phyloP scores from a whole-genome alignment of 495 filamentous ascomycete species.

The Aspergillus funiculosus region DNA sequence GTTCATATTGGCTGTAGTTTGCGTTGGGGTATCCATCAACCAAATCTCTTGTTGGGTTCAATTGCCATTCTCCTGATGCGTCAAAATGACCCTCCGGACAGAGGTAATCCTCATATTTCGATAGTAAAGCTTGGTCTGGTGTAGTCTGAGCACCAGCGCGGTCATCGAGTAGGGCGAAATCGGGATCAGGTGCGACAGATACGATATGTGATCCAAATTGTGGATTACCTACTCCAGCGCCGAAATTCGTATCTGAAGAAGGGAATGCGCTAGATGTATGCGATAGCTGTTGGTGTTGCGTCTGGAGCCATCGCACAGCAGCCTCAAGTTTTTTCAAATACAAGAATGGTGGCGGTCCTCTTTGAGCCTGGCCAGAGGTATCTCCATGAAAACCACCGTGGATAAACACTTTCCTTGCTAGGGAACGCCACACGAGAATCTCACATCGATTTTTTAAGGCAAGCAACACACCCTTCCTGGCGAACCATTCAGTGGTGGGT shows the following conservation, averaged over 20 bases:
- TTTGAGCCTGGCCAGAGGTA: slow-evolving; percentile 29
- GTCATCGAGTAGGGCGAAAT: slow-evolving; percentile 26
- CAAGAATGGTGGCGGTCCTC: slow-evolving; percentile 40
- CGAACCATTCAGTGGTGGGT: slow-evolving; percentile 60
- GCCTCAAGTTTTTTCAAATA: slow-evolving; percentile 38
- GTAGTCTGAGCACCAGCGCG: slow-evolving; percentile 2
- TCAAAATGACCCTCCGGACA: slow-evolving; percentile 34
- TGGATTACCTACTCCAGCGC: slow-evolving; percentile 16
- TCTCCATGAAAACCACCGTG: slow-evolving; percentile 52
- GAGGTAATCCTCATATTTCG: slow-evolving; percentile 36
- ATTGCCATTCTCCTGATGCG: slow-evolving; percentile 26
- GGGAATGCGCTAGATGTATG: not conserved
- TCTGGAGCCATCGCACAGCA: slow-evolving; percentile 38
- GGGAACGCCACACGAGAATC: slow-evolving; percentile 75
- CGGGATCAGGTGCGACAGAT: slow-evolving; percentile 26
- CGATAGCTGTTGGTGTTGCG: slow-evolving; percentile 20
- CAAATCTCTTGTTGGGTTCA: slow-evolving; percentile 23
- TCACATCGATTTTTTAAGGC: slow-evolving; percentile 68
- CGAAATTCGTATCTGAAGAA: slow-evolving; percentile 1
- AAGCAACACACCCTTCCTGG: slow-evolving; percentile 66
- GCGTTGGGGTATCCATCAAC: slow-evolving; percentile 40
- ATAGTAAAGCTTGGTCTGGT: slow-evolving; percentile 19
- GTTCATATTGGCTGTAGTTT: slow-evolving; percentile 41
- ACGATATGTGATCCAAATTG: slow-evolving; percentile 32
- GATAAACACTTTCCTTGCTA: slow-evolving; percentile 72